A percentile compares a stretch with the other conserved stretches of the same genome.
These are phyloP conservation scores for Leucogyrophana mollusca DNA, from an alignment of 768 basidiomycete genomes.

Conservation along the genomic window DNA sequence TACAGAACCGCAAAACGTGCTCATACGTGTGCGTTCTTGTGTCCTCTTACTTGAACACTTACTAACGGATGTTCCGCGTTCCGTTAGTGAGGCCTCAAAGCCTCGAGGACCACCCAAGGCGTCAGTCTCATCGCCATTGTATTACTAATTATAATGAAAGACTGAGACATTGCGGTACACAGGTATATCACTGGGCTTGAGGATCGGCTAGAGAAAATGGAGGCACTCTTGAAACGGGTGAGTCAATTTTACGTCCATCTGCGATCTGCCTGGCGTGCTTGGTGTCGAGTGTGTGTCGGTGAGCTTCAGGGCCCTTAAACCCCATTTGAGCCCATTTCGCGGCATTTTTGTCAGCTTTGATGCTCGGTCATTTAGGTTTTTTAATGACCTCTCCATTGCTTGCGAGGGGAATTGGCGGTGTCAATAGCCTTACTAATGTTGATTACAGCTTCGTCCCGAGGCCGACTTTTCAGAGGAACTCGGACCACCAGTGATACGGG, in stretches of 20 bases:
- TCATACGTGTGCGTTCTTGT: slow-evolving; percentile 53
- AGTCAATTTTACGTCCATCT: slow-evolving; percentile 11
- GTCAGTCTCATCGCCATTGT: slow-evolving; percentile 35
- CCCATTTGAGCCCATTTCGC: background rate
- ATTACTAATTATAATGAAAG: background rate
- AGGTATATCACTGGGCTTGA: slow-evolving; percentile 62
- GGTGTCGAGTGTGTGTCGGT: slow-evolving; percentile 1
- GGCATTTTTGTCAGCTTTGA: background rate
- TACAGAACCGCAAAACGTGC: slow-evolving; percentile 47
- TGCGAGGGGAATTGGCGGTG: no score
- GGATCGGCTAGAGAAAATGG: slow-evolving; percentile 56
- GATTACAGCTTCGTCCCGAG: slow-evolving; percentile 57
- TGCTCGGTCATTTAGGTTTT: no score
- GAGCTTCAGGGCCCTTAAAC: background rate
- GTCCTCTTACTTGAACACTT: background rate
- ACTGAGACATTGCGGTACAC: slow-evolving; percentile 1
- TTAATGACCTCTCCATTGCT: no score
- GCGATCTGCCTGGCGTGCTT: background rate
- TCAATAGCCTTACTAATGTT: slow-evolving; percentile 7
- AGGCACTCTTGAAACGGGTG: slow-evolving; percentile 53
- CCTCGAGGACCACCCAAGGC: slow-evolving; percentile 69
- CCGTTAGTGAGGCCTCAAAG: slow-evolving; percentile 55
- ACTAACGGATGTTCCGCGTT: background rate
- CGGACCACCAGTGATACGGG: slow-evolving; percentile 60
- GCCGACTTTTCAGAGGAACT: slow-evolving; percentile 60